Percentiles rank a stretch among this genome's conserved stretches.
Conservation (phyloP, 768 basidiomycete species). For the Serendipita sp. region DNA sequence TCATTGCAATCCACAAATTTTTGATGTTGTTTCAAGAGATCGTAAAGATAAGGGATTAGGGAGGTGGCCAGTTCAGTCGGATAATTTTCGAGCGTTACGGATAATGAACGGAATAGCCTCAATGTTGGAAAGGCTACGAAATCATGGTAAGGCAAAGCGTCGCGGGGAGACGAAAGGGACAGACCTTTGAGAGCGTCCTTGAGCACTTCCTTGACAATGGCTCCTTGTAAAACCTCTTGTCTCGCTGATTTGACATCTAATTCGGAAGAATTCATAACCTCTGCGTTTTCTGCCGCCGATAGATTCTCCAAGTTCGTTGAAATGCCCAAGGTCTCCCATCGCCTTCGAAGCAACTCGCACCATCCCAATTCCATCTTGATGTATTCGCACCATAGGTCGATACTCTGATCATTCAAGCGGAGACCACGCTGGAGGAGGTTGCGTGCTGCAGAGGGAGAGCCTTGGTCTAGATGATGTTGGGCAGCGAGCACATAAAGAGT, state of each 20-base stretch:
- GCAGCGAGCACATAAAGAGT: constrained; percentile 74
- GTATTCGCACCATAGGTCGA: constrained; percentile 79
- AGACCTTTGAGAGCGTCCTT: constrained; percentile 57
- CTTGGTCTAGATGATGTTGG: constrained; percentile 60
- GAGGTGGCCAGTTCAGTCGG: constrained; percentile 31
- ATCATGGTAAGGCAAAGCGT: constrained; percentile 14
- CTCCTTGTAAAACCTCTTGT: constrained; percentile 57
- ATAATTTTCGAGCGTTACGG: constrained; percentile 27
- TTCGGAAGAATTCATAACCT: constrained; percentile 14
- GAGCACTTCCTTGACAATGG: constrained; percentile 65
- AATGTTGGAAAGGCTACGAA: constrained; percentile 26
- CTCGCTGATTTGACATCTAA: constrained; percentile 41
- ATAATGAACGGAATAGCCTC: constrained; percentile 28
- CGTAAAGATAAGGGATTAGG: constrained; percentile 13
- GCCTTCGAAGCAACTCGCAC: constrained; percentile 57
- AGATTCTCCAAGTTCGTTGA: constrained; percentile 12
- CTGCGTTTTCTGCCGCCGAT: constrained; percentile 13
- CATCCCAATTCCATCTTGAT: constrained; percentile 82
- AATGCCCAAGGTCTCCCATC: constrained; percentile 73
- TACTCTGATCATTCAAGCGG: constrained; percentile 53
- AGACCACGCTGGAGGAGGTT: constrained; percentile 74
- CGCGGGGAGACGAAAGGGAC: constrained; percentile 13
- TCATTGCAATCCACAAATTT: constrained; percentile 23
- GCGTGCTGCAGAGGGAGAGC: constrained; percentile 65
- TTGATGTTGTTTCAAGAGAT: constrained; percentile 12